These are phyloP conservation scores for Echites panduratus DNA, from an alignment of 257 asterid genomes.

Conservation along the genomic window DNA sequence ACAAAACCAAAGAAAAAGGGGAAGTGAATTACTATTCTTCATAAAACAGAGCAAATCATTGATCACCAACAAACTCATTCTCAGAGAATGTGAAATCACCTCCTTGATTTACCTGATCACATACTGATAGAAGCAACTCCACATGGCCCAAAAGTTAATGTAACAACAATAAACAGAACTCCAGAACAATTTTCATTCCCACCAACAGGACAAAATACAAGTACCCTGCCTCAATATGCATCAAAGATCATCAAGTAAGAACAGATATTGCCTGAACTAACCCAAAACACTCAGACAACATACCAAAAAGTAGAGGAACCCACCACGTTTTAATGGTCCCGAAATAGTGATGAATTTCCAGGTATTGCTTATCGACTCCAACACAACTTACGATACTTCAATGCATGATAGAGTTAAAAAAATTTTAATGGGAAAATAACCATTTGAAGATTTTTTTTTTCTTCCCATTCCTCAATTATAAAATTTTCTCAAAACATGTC, in stretches of 20 bases:
- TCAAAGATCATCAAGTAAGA: slow-evolving; percentile 9
- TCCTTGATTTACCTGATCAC: slow-evolving; percentile 4
- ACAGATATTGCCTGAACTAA: neutral
- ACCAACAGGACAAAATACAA: slow-evolving; percentile 6
- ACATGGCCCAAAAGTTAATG: slow-evolving; percentile 1
- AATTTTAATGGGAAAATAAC: neutral
- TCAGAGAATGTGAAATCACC: neutral
- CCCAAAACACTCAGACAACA: slow-evolving; percentile 1
- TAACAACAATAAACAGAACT: slow-evolving; percentile 1
- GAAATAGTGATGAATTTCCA: neutral
- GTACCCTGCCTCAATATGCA: slow-evolving; percentile 8
- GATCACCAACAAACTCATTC: slow-evolving; percentile 2
- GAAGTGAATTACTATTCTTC: no score
- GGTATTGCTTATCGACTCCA: neutral
- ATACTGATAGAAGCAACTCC: neutral
- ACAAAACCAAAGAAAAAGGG: neutral
- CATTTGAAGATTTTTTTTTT: neutral
- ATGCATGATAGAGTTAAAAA: neutral
- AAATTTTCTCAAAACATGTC: neutral
- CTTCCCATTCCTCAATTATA: neutral
- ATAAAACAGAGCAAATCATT: neutral
- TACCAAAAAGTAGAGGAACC: neutral
- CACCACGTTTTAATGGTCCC: neutral
- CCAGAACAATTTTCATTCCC: slow-evolving; percentile 7
- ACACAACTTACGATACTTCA: neutral